These are phyloP conservation scores for Falciphora oryzae DNA, from an alignment of 2,329 filamentous ascomycete genomes.

Conservation along the genomic window DNA sequence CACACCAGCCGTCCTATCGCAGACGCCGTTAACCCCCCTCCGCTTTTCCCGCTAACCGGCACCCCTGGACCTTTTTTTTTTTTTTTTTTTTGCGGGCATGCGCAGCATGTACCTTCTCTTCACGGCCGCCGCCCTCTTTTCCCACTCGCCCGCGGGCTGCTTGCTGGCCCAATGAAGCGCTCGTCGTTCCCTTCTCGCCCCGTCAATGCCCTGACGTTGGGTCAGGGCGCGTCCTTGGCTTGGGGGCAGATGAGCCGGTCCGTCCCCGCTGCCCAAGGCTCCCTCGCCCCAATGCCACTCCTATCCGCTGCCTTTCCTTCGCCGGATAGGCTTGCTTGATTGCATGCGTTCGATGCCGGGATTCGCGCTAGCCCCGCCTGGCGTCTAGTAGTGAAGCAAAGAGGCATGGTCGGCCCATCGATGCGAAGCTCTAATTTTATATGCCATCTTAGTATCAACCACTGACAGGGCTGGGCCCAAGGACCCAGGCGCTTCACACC, in stretches of 20 bases:
- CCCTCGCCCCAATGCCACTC: not conserved
- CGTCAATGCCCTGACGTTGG: not conserved
- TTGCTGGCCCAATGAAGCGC: not conserved
- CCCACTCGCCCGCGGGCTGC: not conserved
- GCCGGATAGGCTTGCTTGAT: not conserved
- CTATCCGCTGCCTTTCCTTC: not conserved
- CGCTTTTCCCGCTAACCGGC: not conserved
- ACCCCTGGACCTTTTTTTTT: not conserved
- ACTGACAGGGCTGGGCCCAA: constrained; percentile 34
- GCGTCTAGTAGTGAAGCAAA: constrained; percentile 34
- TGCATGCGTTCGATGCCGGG: not conserved
- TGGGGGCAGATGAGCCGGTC: constrained; percentile 3
- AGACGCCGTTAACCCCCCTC: not conserved
- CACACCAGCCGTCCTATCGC: not conserved
- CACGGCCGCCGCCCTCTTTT: not conserved
- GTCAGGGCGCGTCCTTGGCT: not conserved
- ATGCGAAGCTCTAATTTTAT: constrained; percentile 40
- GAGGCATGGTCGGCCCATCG: not conserved
- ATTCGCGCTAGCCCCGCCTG: not conserved
- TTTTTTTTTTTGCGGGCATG: not conserved
- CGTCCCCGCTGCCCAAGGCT: not conserved
- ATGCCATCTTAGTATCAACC: constrained; percentile 32
- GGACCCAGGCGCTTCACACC: constrained; percentile 37
- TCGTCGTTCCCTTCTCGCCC: not conserved
- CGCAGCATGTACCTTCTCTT: not conserved